Percentiles rank a stretch among this genome's conserved stretches.
Evolutionary conservation across 2,329 filamentous ascomycete genomes (phyloP).

Genomic region (Neonectria magnoliae): DNA sequence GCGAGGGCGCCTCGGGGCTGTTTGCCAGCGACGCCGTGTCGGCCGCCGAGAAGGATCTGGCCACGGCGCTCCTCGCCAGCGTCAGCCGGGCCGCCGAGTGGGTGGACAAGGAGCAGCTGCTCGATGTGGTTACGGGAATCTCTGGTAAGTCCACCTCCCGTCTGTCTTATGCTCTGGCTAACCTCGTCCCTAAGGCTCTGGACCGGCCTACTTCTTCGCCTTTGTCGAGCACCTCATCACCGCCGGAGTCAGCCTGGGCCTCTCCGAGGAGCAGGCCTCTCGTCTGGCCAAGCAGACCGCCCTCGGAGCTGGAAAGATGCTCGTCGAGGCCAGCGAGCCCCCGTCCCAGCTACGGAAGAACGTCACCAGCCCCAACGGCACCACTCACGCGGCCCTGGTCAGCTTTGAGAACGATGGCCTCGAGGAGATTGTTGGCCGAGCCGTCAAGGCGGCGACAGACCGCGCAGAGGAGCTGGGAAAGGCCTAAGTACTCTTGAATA

Average conservation of each 20-base stretch:
- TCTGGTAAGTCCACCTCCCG: constrained; percentile 50
- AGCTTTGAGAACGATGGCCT: constrained; percentile 58
- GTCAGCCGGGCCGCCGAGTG: constrained; percentile 61
- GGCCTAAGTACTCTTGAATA: constrained; percentile 29
- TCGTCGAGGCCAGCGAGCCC: constrained; percentile 57
- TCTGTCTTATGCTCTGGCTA: neutral
- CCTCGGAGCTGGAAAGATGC: constrained; percentile 62
- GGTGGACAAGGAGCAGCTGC: constrained; percentile 59
- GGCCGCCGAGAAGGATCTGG: constrained; percentile 53
- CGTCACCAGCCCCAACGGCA: constrained; percentile 63
- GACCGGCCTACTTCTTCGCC: constrained; percentile 64
- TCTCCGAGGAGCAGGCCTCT: constrained; percentile 59
- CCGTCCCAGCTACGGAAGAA: constrained; percentile 60
- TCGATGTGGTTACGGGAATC: constrained; percentile 61
- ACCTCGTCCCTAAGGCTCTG: constrained; percentile 51
- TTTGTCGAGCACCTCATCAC: constrained; percentile 62
- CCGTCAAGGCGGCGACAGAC: constrained; percentile 57
- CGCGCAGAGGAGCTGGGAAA: constrained; percentile 57
- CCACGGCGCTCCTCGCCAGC: constrained; percentile 54
- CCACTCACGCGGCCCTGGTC: constrained; percentile 59
- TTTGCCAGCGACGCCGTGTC: constrained; percentile 56
- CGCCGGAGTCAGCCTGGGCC: constrained; percentile 55
- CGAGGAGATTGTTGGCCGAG: constrained; percentile 55
- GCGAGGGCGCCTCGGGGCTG: constrained; percentile 60
- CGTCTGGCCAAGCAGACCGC: constrained; percentile 62